phyloP scores from a whole-genome alignment of 805 yeast genomes.

The Dipodascopsis uninucleata region DNA sequence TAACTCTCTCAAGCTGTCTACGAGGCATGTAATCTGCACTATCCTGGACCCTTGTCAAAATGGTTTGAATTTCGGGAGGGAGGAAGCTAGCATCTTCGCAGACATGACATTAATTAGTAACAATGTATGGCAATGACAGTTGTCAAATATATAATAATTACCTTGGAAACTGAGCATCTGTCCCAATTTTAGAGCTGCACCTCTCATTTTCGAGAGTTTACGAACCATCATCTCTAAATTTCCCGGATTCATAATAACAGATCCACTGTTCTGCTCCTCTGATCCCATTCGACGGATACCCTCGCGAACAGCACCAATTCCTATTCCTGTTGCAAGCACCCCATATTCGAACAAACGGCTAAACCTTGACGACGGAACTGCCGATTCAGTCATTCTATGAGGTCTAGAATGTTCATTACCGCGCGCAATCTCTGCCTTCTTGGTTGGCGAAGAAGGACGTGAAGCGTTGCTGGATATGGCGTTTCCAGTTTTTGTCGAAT shows the following conservation, averaged over 20 bases:
- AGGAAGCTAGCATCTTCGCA: slow-evolving; percentile 17
- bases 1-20: slow-evolving; percentile 73
- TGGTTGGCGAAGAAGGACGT: too few species aligned
- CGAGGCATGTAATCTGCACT: slow-evolving; percentile 97
- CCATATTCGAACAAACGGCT: slow-evolving; percentile 92
- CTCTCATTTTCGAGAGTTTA: slow-evolving; percentile 90
- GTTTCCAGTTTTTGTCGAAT: too few species aligned
- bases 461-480: too few species aligned
- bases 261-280: slow-evolving; percentile 30
- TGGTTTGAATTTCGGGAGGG: slow-evolving; percentile 79
- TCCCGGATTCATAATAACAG: slow-evolving; percentile 66
- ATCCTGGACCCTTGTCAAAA: slow-evolving; percentile 81
- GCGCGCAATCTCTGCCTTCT: too few species aligned
- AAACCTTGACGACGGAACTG: slow-evolving; percentile 84
- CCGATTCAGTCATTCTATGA: slow-evolving; percentile 41
- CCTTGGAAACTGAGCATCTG: slow-evolving; percentile 89
- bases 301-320: slow-evolving; percentile 75
- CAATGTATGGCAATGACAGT: not conserved
- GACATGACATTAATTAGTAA: too few species aligned
- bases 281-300: slow-evolving; percentile 63
- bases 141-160: not conserved
- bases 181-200: slow-evolving; percentile 98
- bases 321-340: slow-evolving; percentile 84
- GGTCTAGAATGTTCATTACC: not conserved
- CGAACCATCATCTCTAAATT: slow-evolving; percentile 86